These are phyloP conservation scores for Chaetomium sp. DNA, from an alignment of 2,329 filamentous ascomycete genomes.

Conservation along the genomic window DNA sequence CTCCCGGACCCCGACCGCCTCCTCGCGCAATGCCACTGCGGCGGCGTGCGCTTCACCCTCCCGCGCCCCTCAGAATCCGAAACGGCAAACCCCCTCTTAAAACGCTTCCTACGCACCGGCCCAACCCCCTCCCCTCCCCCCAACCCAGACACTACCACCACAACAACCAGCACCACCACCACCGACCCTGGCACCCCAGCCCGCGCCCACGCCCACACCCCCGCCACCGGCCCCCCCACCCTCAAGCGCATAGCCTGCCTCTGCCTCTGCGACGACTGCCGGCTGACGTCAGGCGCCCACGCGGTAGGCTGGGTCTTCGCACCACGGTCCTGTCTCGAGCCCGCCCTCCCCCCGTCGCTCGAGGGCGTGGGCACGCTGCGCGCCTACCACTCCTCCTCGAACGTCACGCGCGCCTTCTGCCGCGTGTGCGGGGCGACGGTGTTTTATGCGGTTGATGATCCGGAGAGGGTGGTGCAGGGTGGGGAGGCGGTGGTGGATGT, in stretches of 20 bases:
- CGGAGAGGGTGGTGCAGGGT: conserved; percentile 28
- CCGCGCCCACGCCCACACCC: neutral
- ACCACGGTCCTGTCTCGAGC: conserved; percentile 43
- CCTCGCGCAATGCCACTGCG: conserved; percentile 50
- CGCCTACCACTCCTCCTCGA: conserved; percentile 45
- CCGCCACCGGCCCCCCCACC: conserved; percentile 33
- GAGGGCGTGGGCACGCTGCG: conserved; percentile 47
- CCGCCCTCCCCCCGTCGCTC: conserved; percentile 40
- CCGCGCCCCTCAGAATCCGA: conserved; percentile 42
- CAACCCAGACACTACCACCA: neutral
- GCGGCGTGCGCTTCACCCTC: conserved; percentile 51
- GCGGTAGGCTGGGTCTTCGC: conserved; percentile 48
- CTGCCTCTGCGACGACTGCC: conserved; percentile 50
- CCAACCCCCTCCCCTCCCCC: neutral
- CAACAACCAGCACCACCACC: neutral
- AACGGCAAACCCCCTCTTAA: conserved; percentile 38
- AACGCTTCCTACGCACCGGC: conserved; percentile 41
- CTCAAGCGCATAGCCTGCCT: conserved; percentile 48
- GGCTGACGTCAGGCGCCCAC: conserved; percentile 47
- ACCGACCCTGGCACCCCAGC: neutral
- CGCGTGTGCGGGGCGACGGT: conserved; percentile 50
- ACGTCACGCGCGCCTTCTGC: conserved; percentile 49
- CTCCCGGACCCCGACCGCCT: conserved; percentile 41
- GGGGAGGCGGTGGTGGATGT: conserved; percentile 5
- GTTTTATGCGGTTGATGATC: conserved; percentile 40